A percentile compares a stretch with the other conserved stretches of the same genome.
Conservation (phyloP, 106 monocot genomes). For the Dendrobium chrysotoxum region DNA sequence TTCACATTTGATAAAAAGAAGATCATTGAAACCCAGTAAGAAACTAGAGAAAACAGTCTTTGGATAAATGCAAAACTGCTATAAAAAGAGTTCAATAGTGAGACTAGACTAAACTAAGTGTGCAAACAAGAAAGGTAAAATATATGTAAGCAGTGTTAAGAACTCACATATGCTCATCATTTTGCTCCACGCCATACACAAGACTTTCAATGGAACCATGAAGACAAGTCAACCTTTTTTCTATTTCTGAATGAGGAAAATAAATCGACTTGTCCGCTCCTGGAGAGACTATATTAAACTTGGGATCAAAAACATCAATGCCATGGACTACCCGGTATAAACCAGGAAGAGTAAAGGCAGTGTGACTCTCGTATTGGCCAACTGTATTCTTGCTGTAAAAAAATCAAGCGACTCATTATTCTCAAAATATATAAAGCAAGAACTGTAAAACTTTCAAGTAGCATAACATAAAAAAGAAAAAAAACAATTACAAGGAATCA, state of each 20-base stretch:
- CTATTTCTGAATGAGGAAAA: constrained; percentile 69
- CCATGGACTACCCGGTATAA: constrained; percentile 89
- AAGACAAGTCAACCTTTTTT: constrained; percentile 80
- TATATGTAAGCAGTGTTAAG: not conserved
- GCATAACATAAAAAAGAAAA: not conserved
- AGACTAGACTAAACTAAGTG: not conserved
- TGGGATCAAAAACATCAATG: constrained; percentile 95
- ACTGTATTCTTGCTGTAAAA: constrained; percentile 81
- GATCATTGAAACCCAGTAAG: not conserved
- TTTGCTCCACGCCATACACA: constrained; percentile 65
- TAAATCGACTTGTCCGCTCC: constrained; percentile 87
- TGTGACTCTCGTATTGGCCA: constrained; percentile 95
- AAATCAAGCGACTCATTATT: constrained; percentile 1
- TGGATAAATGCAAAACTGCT: not conserved
- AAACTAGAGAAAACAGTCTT: not conserved
- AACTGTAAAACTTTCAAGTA: not conserved
- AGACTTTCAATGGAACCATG: constrained; percentile 78
- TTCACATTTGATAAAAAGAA: too few relatives aligned
- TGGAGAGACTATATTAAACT: constrained; percentile 98
- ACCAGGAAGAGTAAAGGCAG: constrained; percentile 85
- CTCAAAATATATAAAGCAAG: not conserved
- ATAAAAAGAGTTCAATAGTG: not conserved
- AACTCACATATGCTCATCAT: constrained; percentile 80
- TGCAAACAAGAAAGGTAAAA: not conserved
- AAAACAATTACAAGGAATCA: not conserved